Evolutionary conservation across 352 stramenopile genomes (phyloP), one percentile per base, ranked within the genome.

Genomic region (Phytophthora palmivora): DNA sequence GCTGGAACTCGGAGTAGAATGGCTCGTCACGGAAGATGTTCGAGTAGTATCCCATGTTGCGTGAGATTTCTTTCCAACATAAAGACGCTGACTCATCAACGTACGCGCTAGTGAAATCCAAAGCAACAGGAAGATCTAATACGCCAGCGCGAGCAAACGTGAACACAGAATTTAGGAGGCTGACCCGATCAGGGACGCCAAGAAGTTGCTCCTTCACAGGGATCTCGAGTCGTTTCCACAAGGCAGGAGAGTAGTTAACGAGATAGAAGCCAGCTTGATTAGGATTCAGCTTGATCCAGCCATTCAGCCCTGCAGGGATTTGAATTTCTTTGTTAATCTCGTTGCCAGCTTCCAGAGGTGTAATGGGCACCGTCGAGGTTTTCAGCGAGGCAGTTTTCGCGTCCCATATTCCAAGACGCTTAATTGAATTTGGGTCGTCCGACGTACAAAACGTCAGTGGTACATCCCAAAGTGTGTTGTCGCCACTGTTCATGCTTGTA

Each of bases 221-320:
- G 79, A 69, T 78, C 36, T 87, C 76, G 6, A 98, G 78, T 15
- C 81, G 78, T 24, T 86, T 77, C 72, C 97, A 94, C 76, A 98
- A 87, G 33, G 87, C 82, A 5, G 81, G 68, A 5, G 89, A 87
- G 68, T 98, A 98, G 49, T 97, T 95, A n/a, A 98, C 94, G 16
- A 98, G 77, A 76, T 98, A 97, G 33, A 97, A 97, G 26, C 96
- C 91, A 54, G 97, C 82, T 62, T 99, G 96, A 57, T 89, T 88
- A 14, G 89, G 89, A 80, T 99, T 99, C 11, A 99, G 77, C 75
- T 98, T 98, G 52, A 99, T 83, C 92, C 92, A 99, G 9, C 72
- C 75, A 18, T 76, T 74, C 15, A 72, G 56, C 0, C 32, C 61
- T 14, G 30, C 22, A 14, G 52, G 59, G 2, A 97, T 41, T 44